phyloP scores from a whole-genome alignment of 345 rosid genomes.

The Excoecaria cochinchinensis region DNA sequence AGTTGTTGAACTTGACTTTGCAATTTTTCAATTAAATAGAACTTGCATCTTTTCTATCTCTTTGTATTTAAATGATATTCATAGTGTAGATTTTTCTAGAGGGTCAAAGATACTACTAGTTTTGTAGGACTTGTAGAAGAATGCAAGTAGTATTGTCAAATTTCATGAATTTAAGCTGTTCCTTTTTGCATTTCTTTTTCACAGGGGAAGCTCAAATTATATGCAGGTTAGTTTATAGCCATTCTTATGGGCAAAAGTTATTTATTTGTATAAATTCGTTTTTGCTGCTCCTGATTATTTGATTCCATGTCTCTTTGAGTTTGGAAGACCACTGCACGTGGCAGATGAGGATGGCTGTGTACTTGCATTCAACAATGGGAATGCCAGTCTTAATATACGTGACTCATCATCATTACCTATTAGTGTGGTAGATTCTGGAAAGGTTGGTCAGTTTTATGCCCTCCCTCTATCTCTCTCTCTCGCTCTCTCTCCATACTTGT shows the following conservation, averaged over 20 bases:
- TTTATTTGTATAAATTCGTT: not conserved
- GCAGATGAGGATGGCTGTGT: slow-evolving; percentile 44
- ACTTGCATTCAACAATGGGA: slow-evolving; percentile 34
- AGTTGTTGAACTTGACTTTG: not conserved
- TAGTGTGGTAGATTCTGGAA: slow-evolving; percentile 54
- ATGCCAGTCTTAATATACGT: slow-evolving; percentile 35
- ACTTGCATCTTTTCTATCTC: not conserved
- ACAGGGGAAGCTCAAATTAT: slow-evolving; percentile 67
- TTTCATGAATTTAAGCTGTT: slow-evolving; percentile 8
- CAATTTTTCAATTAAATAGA: not conserved
- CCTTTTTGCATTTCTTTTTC: slow-evolving; percentile 11
- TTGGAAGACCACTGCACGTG: slow-evolving; percentile 48
- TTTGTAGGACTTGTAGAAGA: not conserved
- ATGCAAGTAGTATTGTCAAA: not conserved
- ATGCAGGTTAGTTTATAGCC: slow-evolving; percentile 54
- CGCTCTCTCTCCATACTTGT: too few relatives aligned
- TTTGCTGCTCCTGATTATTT: not conserved
- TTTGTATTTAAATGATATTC: not conserved
- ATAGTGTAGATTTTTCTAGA: not conserved
- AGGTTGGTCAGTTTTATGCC: slow-evolving; percentile 39
- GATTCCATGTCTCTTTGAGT: not conserved
- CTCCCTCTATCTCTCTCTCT: not conserved
- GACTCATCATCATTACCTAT: slow-evolving; percentile 53
- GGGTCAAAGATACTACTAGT: not conserved
- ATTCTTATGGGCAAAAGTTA: not conserved